Evolutionary conservation across 257 asterid species (phyloP), one percentile per base, ranked within the genome.

Genomic region (Nicotiana otophora): DNA sequence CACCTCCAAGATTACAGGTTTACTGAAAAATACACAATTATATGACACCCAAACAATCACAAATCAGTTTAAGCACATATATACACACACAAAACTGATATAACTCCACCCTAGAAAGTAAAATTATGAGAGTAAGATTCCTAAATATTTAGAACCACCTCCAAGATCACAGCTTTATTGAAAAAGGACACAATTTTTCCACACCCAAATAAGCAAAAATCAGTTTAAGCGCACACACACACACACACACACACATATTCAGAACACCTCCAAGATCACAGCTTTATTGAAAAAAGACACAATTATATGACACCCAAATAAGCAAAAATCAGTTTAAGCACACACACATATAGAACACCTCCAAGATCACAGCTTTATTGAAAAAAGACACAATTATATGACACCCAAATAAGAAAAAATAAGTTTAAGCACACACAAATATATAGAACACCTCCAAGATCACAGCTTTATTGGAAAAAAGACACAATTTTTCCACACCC

Each of bases 401-500:
- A 8, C 11, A 42, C 10, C 48, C 48, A 39, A 39, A 39, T 39
- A 1, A 39, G 48, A 0, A 39, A 39, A 7, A 39, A 39, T 39
- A 0, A 39, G 10, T 39, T 3, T 31, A 31, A 31, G 34, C 34
- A 31, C 33, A 31, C 33, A 31, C 0, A 31, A 2, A 31, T 31
- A 31, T 30, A 0, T 30, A 30, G 31, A 30, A 30, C 31, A 30
- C 20, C 26, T 68, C 14, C 81, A 84, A 65, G 82, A 28, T 65
- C 48, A 81, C n/a, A 68, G 3, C 57, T 85, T 85, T 46, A 3
- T 10, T 23, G 60, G 60, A 39, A 23, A 69, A 77, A 78, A 81
- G 4, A 34, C 0, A 60, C 57, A 53, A 51, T 23, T 63, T 10
- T 78, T 79, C 26, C 51, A 1, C 28, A 34, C 17, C 54, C 55